phyloP scores from a whole-genome alignment of 352 stramenopile species.

The Globisporangium okanoganense region DNA sequence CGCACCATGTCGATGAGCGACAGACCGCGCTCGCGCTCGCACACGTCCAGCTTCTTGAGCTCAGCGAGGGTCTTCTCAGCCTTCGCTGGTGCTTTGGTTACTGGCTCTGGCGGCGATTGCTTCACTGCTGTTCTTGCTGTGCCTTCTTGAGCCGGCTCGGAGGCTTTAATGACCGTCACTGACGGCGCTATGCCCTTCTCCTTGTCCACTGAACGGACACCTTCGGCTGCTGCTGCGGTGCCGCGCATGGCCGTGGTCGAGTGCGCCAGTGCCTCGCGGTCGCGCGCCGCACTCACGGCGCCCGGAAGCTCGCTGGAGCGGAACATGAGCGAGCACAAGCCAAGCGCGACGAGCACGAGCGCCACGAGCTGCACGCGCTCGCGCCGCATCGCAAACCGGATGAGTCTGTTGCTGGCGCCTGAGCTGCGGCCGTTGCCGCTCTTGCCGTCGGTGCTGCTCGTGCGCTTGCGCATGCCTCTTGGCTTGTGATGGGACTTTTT shows the following conservation, averaged over 20 bases:
- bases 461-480: conserved; percentile 4
- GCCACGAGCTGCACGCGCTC: conserved; percentile 10
- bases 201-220: too few species aligned
- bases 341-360: neutral
- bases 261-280: conserved; percentile 1
- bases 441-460: neutral
- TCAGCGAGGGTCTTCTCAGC: neutral
- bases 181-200: neutral
- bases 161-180: neutral
- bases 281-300: neutral
- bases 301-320: conserved; percentile 5
- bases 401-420: neutral
- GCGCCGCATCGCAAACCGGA: neutral
- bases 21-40: conserved; percentile 9
- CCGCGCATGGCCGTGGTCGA: conserved; percentile 2
- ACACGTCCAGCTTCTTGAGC: conserved; percentile 2
- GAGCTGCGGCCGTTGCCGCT: neutral
- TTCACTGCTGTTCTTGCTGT: neutral
- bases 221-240: neutral
- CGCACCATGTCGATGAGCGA: conserved; percentile 10
- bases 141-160: neutral
- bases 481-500: too few species aligned
- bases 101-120: neutral
- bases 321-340: neutral
- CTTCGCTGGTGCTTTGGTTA: neutral